Base-by-base conservation (phyloP, 805 yeast species). In the Starmerella kuoi region DNA sequence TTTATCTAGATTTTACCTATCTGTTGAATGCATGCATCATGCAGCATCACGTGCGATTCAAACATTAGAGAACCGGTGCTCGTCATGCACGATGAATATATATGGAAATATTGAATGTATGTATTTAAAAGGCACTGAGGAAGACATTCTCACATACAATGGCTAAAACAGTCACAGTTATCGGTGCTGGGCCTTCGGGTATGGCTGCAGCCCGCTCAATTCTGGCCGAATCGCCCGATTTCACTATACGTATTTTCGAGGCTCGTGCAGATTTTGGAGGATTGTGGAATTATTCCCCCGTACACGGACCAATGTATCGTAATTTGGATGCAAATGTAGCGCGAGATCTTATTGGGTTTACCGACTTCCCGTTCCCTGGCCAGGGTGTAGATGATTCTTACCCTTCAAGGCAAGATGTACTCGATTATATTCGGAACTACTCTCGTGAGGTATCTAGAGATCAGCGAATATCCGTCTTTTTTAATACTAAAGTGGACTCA, bases 141-240 rank as follows among this genome's bases (percentile, higher is more conserved):
- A n/a, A n/a, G n/a, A n/a, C n/a, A n/a, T n/a, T n/a, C n/a, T n/a
- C n/a, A n/a, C n/a, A 25, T 14, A 14, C 28, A 25, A 41, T 41
- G 45, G 11, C 26, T 9, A 18, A 59, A 3, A 5, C 3, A 31
- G 64, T 80, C 4, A 84, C 84, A 0, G 72, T 82, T 11, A 67
- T 82, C 22, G 94, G 94, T 1, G 85, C 74, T 2, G 94, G 93
- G 0, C 87, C 88, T 0, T 69, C 74, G 31, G 93, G 88, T 0
- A 60, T 77, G n/a, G 82, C 77, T 0, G 62, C 72, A 3, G 74
- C 82, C 0, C 74, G 77, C 45, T 82, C 85, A 0, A 61, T 83
- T 8, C 51, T 71, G 5, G 70, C 66, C 4, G 86, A 47, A 37
- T 15, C 40, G 12, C 39, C 79, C 49, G 49, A 48, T 1, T 69